Evolutionary conservation across 2,329 filamentous ascomycete genomes (phyloP).

Genomic region (Botrytis squamosa): DNA sequence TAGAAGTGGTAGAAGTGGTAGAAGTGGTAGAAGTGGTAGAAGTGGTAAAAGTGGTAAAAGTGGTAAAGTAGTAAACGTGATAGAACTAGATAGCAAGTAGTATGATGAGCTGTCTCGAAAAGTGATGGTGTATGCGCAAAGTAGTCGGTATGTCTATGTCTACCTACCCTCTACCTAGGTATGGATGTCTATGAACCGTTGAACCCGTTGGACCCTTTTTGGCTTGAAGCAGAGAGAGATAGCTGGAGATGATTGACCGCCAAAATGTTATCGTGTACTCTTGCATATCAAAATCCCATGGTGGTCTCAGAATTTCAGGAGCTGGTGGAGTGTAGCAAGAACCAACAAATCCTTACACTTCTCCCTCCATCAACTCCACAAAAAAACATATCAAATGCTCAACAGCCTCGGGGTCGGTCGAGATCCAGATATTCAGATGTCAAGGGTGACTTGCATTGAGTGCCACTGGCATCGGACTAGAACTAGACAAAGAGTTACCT

Average conservation of each 20-base stretch:
- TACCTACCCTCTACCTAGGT: too few relatives aligned
- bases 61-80: background rate
- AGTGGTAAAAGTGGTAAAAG: too few relatives aligned
- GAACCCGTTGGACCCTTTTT: background rate
- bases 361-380: background rate
- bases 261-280: background rate
- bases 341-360: background rate
- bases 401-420: background rate
- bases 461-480: too few relatives aligned
- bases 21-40: background rate
- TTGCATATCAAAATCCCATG: background rate
- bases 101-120: background rate
- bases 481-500: too few relatives aligned
- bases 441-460: too few relatives aligned
- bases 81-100: background rate
- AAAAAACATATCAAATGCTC: background rate
- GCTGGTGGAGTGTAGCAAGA: background rate
- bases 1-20: background rate
- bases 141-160: background rate
- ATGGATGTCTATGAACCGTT: background rate
- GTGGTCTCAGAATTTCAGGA: background rate
- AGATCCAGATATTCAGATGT: background rate
- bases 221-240: background rate
- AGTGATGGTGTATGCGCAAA: background rate
- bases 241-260: background rate